A percentile compares a stretch with the other conserved stretches of the same genome.
Evolutionary conservation across 306 rosid genomes (phyloP).

Genomic region (Cicer yamashitae): DNA sequence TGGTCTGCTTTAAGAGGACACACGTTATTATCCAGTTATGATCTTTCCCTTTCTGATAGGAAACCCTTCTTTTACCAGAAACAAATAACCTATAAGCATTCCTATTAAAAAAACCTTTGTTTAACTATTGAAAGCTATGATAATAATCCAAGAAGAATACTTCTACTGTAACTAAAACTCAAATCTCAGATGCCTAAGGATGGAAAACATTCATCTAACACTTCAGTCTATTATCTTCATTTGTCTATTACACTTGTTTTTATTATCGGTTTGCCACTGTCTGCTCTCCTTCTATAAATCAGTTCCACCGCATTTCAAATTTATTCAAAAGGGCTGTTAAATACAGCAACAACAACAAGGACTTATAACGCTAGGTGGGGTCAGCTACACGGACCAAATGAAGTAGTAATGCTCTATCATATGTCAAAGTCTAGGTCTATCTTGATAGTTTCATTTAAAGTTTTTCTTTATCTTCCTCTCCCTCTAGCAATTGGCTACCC

Average conservation of each 20-base stretch:
- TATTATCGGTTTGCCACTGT: neutral
- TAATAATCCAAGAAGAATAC: neutral
- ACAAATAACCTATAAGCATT: neutral
- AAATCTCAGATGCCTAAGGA: neutral
- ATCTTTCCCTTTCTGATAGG: neutral
- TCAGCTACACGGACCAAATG: neutral
- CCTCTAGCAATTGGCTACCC: neutral
- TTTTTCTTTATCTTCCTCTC: constrained; percentile 4
- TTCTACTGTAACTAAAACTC: neutral
- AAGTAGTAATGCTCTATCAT: neutral
- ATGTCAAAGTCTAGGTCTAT: neutral
- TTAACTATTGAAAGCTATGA: neutral
- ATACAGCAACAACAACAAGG: neutral
- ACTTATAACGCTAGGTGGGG: neutral
- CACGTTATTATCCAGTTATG: neutral
- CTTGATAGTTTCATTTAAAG: neutral
- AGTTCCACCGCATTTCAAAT: neutral
- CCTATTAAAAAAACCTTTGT: neutral
- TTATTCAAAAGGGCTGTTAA: neutral
- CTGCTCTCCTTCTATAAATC: neutral
- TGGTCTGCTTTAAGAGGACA: neutral
- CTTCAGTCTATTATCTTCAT: neutral
- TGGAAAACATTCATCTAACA: neutral
- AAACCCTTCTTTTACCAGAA: neutral
- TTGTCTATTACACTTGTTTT: neutral